Evolutionary conservation across 139 green algal genomes (phyloP), one percentile per base, ranked within the genome.

Genomic region (Haematococcus sp.): DNA sequence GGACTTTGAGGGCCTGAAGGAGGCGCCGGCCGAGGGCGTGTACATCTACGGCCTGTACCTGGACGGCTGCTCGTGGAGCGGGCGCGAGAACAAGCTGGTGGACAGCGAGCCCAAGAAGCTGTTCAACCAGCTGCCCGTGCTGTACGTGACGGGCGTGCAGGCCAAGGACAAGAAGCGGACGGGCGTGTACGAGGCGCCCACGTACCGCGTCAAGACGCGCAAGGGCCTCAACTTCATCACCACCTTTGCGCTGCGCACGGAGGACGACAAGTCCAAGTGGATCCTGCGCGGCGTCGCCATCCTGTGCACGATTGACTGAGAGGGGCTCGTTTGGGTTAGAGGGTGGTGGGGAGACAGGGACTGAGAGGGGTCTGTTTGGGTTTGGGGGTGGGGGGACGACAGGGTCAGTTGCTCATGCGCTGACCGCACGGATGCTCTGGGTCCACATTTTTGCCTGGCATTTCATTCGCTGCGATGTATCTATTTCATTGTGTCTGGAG

Each of bases 41-140:
- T 98, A 92, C 79, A 85, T 98, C 28, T 94, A 97, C 63, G 94
- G 94, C 30, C 86, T 98, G 33, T 97, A 88, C 83, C 77, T 98
- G 64, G 94, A 98, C 58, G 94, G 94, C n/a, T 94, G 87, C 74
- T 78, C 89, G n/a, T 98, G 94, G 94, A 90, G 81, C 72, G 76
- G 60, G 0, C 89, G 89, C 33, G 92, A 96, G 77, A 93, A 93
- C 78, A 79, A 77, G 70, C 83, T 98, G 68, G 88, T 95, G 69
- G 94, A 98, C 67, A 73, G 81, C 0, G 94, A 97, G 86, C 93
- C 91, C 49, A 97, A 97, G 88, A 95, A 95, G 89, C 84, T 97
- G 64, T 95, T 89, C 80, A 77, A 89, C 76, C 83, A 86, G 46
- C 81, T 98, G 79, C 94, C 93, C 9, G 89, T 98, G 46, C 71